phyloP scores from a whole-genome alignment of 257 asterid species.

The Osmanthus fragrans region DNA sequence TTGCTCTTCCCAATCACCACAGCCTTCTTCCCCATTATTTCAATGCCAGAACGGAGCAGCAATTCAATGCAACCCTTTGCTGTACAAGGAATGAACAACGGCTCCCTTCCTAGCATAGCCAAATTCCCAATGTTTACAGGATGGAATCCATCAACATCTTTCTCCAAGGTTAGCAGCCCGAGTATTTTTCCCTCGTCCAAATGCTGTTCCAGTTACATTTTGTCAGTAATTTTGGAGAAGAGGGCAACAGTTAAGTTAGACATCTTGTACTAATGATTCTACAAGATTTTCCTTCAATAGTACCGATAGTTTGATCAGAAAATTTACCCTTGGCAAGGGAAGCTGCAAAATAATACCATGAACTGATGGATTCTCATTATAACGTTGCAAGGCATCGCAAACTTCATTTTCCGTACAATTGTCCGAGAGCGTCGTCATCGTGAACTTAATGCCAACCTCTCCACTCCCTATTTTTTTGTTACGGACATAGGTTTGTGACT shows the following conservation, averaged over 20 bases:
- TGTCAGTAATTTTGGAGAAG: slow-evolving; percentile 17
- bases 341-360: slow-evolving; percentile 92
- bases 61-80: slow-evolving; percentile 73
- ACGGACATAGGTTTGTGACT: slow-evolving; percentile 73
- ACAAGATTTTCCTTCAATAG: slow-evolving; percentile 1
- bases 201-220: slow-evolving; percentile 49
- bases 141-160: slow-evolving; percentile 77
- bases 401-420: slow-evolving; percentile 63
- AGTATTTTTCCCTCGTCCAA: slow-evolving; percentile 54
- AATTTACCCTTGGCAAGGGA: slow-evolving; percentile 82
- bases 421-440: slow-evolving; percentile 58
- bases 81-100: slow-evolving; percentile 70
- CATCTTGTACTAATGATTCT: background rate
- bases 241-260: background rate
- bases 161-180: slow-evolving; percentile 50
- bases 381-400: slow-evolving; percentile 51
- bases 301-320: slow-evolving; percentile 17
- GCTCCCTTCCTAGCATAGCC: slow-evolving; percentile 69
- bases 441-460: slow-evolving; percentile 75
- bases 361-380: slow-evolving; percentile 64
- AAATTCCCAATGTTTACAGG: slow-evolving; percentile 66
- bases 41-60: slow-evolving; percentile 59
- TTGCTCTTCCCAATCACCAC: slow-evolving; percentile 87
- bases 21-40: slow-evolving; percentile 62
- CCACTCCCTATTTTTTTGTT: slow-evolving; percentile 70